Base-by-base conservation (phyloP, 2,329 filamentous ascomycete genomes). In the Coniochaeta ligniaria region DNA sequence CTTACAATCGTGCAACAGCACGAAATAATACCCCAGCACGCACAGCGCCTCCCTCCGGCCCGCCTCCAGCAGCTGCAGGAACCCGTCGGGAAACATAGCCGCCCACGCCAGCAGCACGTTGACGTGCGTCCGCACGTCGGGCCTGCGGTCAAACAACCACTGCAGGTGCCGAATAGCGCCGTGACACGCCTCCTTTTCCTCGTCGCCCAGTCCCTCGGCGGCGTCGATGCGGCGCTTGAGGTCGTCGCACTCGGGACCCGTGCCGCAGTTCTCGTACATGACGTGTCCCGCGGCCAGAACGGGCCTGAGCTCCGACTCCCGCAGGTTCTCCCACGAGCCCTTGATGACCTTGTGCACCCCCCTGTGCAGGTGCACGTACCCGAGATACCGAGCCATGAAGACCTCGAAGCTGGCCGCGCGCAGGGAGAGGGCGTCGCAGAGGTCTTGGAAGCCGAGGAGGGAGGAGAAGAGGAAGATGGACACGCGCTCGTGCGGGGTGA, bases 391-490 rank as follows among this genome's bases (percentile, higher is more conserved):
- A 41, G 74, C 72, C 12, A 80, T 69, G 43, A 78, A 76, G 41
- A 64, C 62, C 36, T 74, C 70, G 41, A 81, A 78, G 47, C 73
- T 66, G 17, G 71, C 71, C 45, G 77, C 72, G 59, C 75, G 71
- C 60, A 70, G 63, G 3, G 64, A 62, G 1, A 82, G 70, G 2
- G 76, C 76, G 59, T 84, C 80, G 64, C 75, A 79, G 4, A 84
- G 72, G 43, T 77, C 73, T 59, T 83, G 79, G 7, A 81, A 71
- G 45, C 78, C 76, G 1, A 80, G 65, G 6, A 75, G 61, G 20
- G 72, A 69, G 6, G 78, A 74, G 66, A 80, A 81, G n/a, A 80
- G 66, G 60, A 80, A 78, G 16, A 76, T 71, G 1, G 76, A 73
- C 22, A 78, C 66, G 43, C 71, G 74, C 56, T 70, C 71, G 9